Evolutionary conservation across 208 protist species (phyloP), one percentile per base, ranked within the genome.

Genomic region (Strigomonas culicis): DNA sequence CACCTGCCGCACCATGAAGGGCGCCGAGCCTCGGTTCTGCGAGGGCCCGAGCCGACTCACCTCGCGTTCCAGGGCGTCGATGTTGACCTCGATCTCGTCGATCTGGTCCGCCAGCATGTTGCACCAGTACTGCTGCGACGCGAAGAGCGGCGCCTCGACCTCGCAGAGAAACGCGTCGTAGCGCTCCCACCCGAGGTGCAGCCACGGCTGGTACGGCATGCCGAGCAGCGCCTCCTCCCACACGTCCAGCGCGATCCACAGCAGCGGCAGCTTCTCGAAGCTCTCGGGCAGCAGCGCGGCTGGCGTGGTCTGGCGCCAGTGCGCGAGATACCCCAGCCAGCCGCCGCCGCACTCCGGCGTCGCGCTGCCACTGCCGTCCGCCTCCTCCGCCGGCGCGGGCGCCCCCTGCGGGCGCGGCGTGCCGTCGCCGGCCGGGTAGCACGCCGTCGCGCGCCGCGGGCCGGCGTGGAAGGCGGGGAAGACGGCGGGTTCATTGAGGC

Each of bases 221-320:
- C 60, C 47, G 13, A 88, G 75, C 46, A 94, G 52, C 39, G 61
- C 65, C 59, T 92, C 82, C 34, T 88, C 80, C 84, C 84, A 90
- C 21, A 80, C 66, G 52, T 82, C 82, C 44, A 88, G 68, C 17
- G 92, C 21, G 27, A 92, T 68, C 80, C 82, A 87, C 27, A 90
- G 53, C 27, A 72, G 34, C 44, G 82, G 73, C 31, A 66, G 63
- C 7, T 56, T 68, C 3, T 43, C 30, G 17, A 74, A 74, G 55
- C 74, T 30, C 0, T 25, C 27, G 41, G 77, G 75, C 44, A 65
- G 59, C 57, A 77, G 64, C 46, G 70, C 58, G 4, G 55, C 30
- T 2, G 63, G 41, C 28, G 75, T 59, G 7, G 22, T 34, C 27
- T 60, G 32, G 17, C 28, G 36, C 8, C 8, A 53, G 17, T 47